phyloP scores from a whole-genome alignment of 805 yeast species.

The Tetrapisispora fleetii region DNA sequence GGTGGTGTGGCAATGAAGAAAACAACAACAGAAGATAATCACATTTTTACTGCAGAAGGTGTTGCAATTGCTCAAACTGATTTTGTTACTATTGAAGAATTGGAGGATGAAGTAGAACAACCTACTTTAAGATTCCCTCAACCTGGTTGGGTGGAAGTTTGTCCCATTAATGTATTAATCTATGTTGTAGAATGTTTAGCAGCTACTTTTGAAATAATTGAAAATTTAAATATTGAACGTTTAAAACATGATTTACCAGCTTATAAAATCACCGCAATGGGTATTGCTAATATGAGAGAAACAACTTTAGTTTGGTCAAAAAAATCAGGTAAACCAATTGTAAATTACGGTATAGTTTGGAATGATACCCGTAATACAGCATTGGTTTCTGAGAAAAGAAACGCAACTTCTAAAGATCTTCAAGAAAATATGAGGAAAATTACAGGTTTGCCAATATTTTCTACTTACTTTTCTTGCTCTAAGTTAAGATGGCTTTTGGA shows the following conservation, averaged over 20 bases:
- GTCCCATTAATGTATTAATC: slow-evolving; percentile 64
- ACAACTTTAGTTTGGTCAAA: slow-evolving; percentile 85
- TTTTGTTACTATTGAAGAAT: slow-evolving; percentile 54
- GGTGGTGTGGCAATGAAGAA: slow-evolving; percentile 3
- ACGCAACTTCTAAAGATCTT: slow-evolving; percentile 42
- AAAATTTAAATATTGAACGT: slow-evolving; percentile 45
- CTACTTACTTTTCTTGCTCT: slow-evolving; percentile 86
- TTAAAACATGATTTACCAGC: slow-evolving; percentile 36
- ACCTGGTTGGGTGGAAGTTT: slow-evolving; percentile 93
- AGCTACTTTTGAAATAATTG: slow-evolving; percentile 48
- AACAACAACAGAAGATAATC: slow-evolving; percentile 16
- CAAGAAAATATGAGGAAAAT: slow-evolving; percentile 49
- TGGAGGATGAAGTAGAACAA: slow-evolving; percentile 33
- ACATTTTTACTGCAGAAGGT: slow-evolving; percentile 68
- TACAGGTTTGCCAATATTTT: slow-evolving; percentile 72
- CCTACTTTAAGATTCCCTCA: slow-evolving; percentile 71
- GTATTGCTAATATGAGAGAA: slow-evolving; percentile 94
- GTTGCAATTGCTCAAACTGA: slow-evolving; percentile 52
- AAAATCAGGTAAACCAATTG: slow-evolving; percentile 69
- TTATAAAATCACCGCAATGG: slow-evolving; percentile 62
- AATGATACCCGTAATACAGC: slow-evolving; percentile 81
- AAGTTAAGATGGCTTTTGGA: slow-evolving; percentile 85
- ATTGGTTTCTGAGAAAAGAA: slow-evolving; percentile 53
- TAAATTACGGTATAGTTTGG: slow-evolving; percentile 87
- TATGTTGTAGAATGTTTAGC: slow-evolving; percentile 75